Evolutionary conservation across 805 yeast species (phyloP).

Genomic region (Candida vartiovaarae): DNA sequence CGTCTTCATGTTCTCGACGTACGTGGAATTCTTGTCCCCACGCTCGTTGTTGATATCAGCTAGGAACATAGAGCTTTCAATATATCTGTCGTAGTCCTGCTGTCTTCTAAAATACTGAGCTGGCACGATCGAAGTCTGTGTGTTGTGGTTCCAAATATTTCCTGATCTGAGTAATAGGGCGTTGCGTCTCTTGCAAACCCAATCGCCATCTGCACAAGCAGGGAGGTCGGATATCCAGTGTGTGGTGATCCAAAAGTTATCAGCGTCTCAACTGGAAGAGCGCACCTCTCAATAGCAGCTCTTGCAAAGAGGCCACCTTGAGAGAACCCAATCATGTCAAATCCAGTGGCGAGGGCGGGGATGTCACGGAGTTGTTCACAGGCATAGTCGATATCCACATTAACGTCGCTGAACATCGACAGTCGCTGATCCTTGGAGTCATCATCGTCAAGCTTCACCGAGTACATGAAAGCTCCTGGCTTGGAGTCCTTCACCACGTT

Average conservation of each 20-base stretch:
- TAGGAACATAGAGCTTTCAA: conserved; percentile 49
- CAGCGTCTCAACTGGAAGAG: conserved; percentile 38
- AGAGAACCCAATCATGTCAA: conserved; percentile 72
- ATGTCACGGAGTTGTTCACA: conserved; percentile 44
- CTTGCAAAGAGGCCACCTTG: conserved; percentile 83
- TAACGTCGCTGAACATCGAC: conserved; percentile 54
- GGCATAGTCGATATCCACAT: conserved; percentile 44
- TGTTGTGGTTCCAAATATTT: conserved; percentile 51
- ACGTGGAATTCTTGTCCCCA: conserved; percentile 29
- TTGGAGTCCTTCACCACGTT: conserved; percentile 34
- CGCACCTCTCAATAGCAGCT: conserved; percentile 55
- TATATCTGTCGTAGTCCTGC: conserved; percentile 42
- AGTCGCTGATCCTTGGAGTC: conserved; percentile 45
- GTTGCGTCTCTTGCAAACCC: conserved; percentile 55
- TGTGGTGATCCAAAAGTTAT: conserved; percentile 82
- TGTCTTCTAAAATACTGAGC: conserved; percentile 76
- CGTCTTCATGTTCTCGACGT: conserved; percentile 34
- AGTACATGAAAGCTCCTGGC: conserved; percentile 48
- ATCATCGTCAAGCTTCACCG: conserved; percentile 44
- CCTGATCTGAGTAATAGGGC: conserved; percentile 35
- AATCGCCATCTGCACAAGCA: conserved; percentile 43
- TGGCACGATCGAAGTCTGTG: conserved; percentile 54
- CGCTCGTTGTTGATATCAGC: conserved; percentile 65
- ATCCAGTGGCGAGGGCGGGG: conserved; percentile 44
- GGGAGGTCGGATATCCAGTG: conserved; percentile 64